Evolutionary conservation across 768 basidiomycete species (phyloP).

Genomic region (Amanita fuliginea): DNA sequence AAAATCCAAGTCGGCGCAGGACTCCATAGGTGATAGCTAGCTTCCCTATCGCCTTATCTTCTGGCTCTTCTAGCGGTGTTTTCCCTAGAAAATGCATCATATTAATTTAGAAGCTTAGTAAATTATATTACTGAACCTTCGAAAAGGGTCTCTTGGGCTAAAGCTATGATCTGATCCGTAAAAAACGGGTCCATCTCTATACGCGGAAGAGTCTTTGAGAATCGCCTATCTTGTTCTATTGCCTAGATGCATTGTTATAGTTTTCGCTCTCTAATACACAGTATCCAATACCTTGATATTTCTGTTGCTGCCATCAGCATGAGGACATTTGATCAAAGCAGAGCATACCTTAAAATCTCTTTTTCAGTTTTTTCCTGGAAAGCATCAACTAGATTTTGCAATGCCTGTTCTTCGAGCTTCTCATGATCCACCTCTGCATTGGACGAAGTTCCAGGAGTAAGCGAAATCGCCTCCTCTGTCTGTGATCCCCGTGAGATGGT

Average conservation of each 20-base stretch:
- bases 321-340: background rate
- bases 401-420: slow-evolving; percentile 38
- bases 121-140: slow-evolving; percentile 4
- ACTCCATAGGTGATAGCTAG: slow-evolving; percentile 78
- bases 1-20: slow-evolving; percentile 67
- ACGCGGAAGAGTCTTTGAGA: slow-evolving; percentile 48
- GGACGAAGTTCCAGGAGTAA: slow-evolving; percentile 5
- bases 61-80: slow-evolving; percentile 38
- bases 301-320: slow-evolving; percentile 12
- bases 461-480: slow-evolving; percentile 1
- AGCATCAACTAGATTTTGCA: slow-evolving; percentile 71
- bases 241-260: slow-evolving; percentile 28
- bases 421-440: slow-evolving; percentile 21
- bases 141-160: slow-evolving; percentile 23
- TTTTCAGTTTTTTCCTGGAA: slow-evolving; percentile 83
- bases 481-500: slow-evolving; percentile 13
- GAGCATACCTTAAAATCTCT: slow-evolving; percentile 58
- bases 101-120: background rate
- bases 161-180: slow-evolving; percentile 46
- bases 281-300: slow-evolving; percentile 22
- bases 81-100: slow-evolving; percentile 12
- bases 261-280: background rate
- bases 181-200: slow-evolving; percentile 53
- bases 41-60: slow-evolving; percentile 61
- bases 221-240: slow-evolving; percentile 74